A percentile compares a stretch with the other conserved stretches of the same genome.
These are phyloP conservation scores for Phytophthora tentaculata DNA, from an alignment of 352 stramenopile species.

Conservation along the genomic window DNA sequence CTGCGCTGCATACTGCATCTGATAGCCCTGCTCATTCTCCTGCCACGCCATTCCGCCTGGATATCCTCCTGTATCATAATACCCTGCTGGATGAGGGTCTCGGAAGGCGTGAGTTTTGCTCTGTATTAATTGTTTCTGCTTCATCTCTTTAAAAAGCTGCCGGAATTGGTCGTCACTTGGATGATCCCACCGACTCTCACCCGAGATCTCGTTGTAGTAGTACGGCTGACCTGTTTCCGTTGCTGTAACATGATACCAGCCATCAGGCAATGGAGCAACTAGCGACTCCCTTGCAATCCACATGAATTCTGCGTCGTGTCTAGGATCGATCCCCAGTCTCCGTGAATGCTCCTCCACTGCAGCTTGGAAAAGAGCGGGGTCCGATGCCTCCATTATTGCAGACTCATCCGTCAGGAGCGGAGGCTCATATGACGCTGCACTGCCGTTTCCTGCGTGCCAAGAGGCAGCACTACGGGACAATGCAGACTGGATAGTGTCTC, in stretches of 20 bases:
- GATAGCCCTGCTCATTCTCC: slow-evolving; percentile 30
- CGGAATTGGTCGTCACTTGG: slow-evolving; percentile 78
- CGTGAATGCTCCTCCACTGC: slow-evolving; percentile 76
- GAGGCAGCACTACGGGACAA: slow-evolving; percentile 32
- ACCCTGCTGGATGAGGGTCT: slow-evolving; percentile 28
- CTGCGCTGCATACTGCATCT: slow-evolving; percentile 27
- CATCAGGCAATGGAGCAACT: slow-evolving; percentile 68
- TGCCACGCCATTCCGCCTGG: slow-evolving; percentile 34
- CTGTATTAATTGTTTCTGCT: slow-evolving; percentile 39
- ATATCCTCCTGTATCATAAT: slow-evolving; percentile 40
- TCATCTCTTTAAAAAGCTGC: slow-evolving; percentile 53
- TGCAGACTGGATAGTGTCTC: slow-evolving; percentile 13
- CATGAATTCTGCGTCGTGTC: slow-evolving; percentile 57
- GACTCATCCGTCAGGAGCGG: slow-evolving; percentile 48
- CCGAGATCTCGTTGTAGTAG: slow-evolving; percentile 82
- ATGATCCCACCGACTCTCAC: slow-evolving; percentile 87
- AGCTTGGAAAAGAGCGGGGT: slow-evolving; percentile 77
- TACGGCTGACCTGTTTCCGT: slow-evolving; percentile 68
- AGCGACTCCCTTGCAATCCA: slow-evolving; percentile 84
- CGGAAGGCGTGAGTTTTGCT: slow-evolving; percentile 32
- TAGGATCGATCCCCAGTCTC: slow-evolving; percentile 73
- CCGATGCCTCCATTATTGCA: slow-evolving; percentile 55
- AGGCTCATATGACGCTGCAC: slow-evolving; percentile 25
- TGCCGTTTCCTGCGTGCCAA: slow-evolving; percentile 46
- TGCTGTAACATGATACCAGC: slow-evolving; percentile 73